Conservation (phyloP, 108 stramenopile species). For the Cyclostephanos tholiformis region DNA sequence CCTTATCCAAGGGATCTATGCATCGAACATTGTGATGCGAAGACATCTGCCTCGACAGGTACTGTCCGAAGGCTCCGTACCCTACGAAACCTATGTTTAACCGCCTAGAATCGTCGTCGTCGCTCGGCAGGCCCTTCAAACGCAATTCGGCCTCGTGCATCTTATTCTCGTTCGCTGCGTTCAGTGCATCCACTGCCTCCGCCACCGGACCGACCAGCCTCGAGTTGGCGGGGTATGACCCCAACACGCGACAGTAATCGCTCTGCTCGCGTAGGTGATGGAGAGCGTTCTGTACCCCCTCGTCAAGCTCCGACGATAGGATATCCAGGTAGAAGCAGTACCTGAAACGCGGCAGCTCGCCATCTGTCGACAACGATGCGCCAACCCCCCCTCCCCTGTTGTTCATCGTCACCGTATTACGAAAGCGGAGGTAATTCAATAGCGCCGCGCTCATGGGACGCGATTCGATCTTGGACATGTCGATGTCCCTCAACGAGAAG, state of each 20-base stretch:
- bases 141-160: conserved; percentile 34
- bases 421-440: conserved; percentile 83
- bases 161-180: conserved; percentile 54
- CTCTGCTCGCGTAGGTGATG: conserved; percentile 86
- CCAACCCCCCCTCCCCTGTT: conserved; percentile 3
- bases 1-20: conserved; percentile 67
- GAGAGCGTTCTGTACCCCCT: conserved; percentile 80
- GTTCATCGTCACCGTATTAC: conserved; percentile 52
- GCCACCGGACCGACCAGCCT: conserved; percentile 81
- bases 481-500: conserved; percentile 94
- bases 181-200: conserved; percentile 72
- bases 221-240: conserved; percentile 85
- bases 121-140: conserved; percentile 54
- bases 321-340: conserved; percentile 94
- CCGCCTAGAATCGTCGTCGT: conserved; percentile 51
- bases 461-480: conserved; percentile 97
- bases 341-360: conserved; percentile 80
- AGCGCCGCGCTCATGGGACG: conserved; percentile 89
- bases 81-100: conserved; percentile 58
- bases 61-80: conserved; percentile 55
- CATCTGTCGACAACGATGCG: conserved; percentile 13
- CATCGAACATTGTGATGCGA: conserved; percentile 67
- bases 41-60: conserved; percentile 63
- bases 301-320: conserved; percentile 68
- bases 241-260: conserved; percentile 84